phyloP scores from a whole-genome alignment of 116 monocot species.

The Trichopus zeylanicus region DNA sequence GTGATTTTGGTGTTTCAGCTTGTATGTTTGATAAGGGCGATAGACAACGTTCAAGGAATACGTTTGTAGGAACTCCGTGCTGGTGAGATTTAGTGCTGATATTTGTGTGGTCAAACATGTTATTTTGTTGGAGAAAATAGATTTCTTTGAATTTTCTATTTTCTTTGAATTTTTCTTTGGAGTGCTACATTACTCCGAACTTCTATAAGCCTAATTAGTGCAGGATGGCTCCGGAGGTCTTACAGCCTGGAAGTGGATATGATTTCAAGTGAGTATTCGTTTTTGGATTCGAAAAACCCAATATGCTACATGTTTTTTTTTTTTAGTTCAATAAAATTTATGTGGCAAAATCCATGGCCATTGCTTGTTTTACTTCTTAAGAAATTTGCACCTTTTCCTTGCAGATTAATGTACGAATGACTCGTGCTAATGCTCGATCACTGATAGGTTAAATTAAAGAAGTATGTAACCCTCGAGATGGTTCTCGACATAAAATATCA shows the following conservation, averaged over 20 bases:
- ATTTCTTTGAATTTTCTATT: too few species aligned
- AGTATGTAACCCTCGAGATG: background rate
- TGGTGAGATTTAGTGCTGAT: slow-evolving; percentile 37
- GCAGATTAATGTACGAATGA: too few species aligned
- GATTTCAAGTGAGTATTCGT: slow-evolving; percentile 81
- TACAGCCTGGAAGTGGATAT: slow-evolving; percentile 94
- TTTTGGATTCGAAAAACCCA: background rate
- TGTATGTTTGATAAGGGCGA: slow-evolving; percentile 96
- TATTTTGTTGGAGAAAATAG: too few species aligned
- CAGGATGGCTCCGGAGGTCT: slow-evolving; percentile 99
- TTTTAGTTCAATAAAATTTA: too few species aligned
- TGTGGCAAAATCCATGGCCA: too few species aligned
- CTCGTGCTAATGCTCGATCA: too few species aligned
- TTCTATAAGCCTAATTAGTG: slow-evolving; percentile 7
- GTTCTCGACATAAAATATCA: background rate
- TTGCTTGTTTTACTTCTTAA: too few species aligned
- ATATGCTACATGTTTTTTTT: background rate
- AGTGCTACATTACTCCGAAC: background rate
- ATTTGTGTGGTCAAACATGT: background rate
- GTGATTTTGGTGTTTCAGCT: slow-evolving; percentile 95
- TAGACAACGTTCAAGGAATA: slow-evolving; percentile 81
- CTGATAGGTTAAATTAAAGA: background rate
- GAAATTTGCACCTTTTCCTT: background rate
- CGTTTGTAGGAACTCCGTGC: slow-evolving; percentile 97
- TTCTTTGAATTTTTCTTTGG: too few species aligned